Evolutionary conservation across 257 asterid species (phyloP).

Genomic region (Cruciata laevipes): DNA sequence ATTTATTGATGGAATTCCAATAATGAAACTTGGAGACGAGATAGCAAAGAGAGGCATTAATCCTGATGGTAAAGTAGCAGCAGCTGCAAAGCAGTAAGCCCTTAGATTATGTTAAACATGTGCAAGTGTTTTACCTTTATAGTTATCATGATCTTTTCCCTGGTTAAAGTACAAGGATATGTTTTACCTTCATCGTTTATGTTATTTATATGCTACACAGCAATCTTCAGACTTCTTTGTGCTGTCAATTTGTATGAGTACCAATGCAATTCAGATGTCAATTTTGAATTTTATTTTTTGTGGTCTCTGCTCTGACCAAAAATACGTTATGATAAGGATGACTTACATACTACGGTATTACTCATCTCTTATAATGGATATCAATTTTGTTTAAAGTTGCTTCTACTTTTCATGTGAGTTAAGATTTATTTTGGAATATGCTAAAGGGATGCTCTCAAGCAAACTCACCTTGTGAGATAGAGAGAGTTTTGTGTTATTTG

Average conservation of each 20-base stretch:
- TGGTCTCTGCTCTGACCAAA: constrained; percentile 1
- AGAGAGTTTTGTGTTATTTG: neutral
- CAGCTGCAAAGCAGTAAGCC: constrained; percentile 94
- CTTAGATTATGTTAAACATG: constrained; percentile 40
- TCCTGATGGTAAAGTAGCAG: constrained; percentile 85
- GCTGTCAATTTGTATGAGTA: neutral
- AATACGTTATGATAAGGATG: neutral
- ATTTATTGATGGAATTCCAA: constrained; percentile 85
- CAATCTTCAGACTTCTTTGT: neutral
- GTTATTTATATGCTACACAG: neutral
- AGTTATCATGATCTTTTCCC: neutral
- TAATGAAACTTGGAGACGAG: constrained; percentile 89
- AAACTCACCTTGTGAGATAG: neutral
- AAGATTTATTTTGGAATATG: neutral
- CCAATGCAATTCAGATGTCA: neutral
- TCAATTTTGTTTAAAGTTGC: neutral
- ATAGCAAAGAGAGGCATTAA: constrained; percentile 87
- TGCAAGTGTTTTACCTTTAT: constrained; percentile 22
- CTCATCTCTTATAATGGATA: neutral
- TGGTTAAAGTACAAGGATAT: neutral
- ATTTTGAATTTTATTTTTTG: neutral
- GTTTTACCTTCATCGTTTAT: neutral
- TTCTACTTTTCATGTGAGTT: neutral
- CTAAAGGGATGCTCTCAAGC: neutral
- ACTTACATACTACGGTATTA: neutral